phyloP scores from a whole-genome alignment of 495 filamentous ascomycete genomes.

The Talaromyces nanjingensis region DNA sequence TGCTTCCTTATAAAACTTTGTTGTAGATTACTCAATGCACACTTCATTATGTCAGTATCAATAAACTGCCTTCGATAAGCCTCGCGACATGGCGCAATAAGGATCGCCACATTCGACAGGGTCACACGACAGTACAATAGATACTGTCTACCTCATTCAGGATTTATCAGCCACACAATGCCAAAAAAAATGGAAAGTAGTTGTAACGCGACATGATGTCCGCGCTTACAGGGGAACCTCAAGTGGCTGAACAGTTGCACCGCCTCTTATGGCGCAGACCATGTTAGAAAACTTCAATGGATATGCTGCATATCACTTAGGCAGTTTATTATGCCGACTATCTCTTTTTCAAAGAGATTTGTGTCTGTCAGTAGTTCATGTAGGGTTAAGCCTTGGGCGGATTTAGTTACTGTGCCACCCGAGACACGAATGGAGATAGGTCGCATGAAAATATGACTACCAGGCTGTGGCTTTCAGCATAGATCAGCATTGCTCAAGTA shows the following conservation, averaged over 20 bases:
- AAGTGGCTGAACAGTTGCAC: not conserved
- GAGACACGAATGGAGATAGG: not conserved
- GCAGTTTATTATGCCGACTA: not conserved
- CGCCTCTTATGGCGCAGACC: not conserved
- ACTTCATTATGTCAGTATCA: too few species aligned
- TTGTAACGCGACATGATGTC: not conserved
- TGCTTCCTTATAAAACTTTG: too few species aligned
- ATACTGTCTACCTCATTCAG: not conserved
- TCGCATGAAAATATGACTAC: not conserved
- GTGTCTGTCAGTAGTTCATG: not conserved
- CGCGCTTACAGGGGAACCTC: not conserved
- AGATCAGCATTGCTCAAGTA: not conserved
- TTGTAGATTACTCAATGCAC: too few species aligned
- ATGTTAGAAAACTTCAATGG: not conserved
- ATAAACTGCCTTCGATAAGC: too few species aligned
- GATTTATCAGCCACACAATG: not conserved
- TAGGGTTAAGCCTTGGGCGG: not conserved
- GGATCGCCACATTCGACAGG: not conserved
- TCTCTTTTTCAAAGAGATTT: not conserved
- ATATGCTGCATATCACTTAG: not conserved
- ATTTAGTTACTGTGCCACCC: not conserved
- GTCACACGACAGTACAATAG: not conserved
- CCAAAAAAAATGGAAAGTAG: not conserved
- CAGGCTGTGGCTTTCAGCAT: not conserved
- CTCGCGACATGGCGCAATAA: too few species aligned